Evolutionary conservation across 768 basidiomycete species (phyloP), one percentile per base, ranked within the genome.

Genomic region (Pulveroboletus ravenelii): DNA sequence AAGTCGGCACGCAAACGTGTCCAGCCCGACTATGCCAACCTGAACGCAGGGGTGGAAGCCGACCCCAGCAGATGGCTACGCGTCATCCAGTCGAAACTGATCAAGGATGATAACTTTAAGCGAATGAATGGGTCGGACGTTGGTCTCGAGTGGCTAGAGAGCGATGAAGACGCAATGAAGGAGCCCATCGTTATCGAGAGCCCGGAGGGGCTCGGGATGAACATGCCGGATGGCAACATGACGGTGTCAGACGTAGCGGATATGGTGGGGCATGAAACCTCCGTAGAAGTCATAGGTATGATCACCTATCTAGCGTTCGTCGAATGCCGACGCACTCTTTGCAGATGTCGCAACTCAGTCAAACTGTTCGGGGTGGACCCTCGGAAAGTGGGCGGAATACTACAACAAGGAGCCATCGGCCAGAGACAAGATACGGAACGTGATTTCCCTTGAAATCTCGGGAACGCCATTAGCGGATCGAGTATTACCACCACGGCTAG

Each of bases 371-470:
- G 88, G 89, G 10, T 98, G 95, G 96, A 90, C 85, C 14, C 71
- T 99, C 3, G 84, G 80, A 8, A 87, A 82, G 68, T 99, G 95
- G 95, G 89, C 86, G 5, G 84, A 87, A 52, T 95, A 95, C 63
- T 89, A 85, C 66, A 76, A 81, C 52, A 73, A 80, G 13, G 82
- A 88, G 17, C 76, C 83, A 1, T 72, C 77, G 6, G 73, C 77
- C 39, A 81, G 88, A 47, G 90, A 94, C 63, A 95, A 91, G 66
- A 82, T 96, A 31, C 82, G 86, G 54, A 99, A 99, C 62, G 92
- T 99, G 29, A 99, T 99, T 48, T 93, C 91, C 3, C 72, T 98
- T 44, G 95, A 99, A 66, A 85, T 98, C 23, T 90, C 90, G 2
- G 91, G 89, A 7, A 93, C 91, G 3, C 73, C 79, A 45, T 75